Conservation (phyloP, 2,329 filamentous ascomycete species). For the Alternaria ethzedia region DNA sequence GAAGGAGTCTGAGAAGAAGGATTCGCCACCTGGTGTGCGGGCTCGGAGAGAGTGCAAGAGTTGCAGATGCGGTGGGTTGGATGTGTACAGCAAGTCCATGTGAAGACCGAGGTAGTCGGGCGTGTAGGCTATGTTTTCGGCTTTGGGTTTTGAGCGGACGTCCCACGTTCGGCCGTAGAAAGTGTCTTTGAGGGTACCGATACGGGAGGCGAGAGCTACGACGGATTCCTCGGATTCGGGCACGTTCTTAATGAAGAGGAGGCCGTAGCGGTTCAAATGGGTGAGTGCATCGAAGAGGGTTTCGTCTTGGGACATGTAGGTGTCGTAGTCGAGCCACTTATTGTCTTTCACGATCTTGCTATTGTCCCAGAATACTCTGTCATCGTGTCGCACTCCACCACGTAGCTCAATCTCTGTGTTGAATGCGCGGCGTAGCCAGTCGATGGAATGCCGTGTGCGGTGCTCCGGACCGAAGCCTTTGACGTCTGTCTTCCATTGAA, state of each 20-base stretch:
- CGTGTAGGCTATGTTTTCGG: constrained; percentile 92
- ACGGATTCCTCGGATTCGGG: constrained; percentile 72
- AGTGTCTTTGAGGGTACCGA: constrained; percentile 81
- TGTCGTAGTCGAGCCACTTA: constrained; percentile 69
- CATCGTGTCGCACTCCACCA: constrained; percentile 45
- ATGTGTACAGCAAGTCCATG: constrained; percentile 90
- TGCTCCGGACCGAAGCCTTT: constrained; percentile 52
- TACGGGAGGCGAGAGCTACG: constrained; percentile 69
- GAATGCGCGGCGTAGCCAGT: constrained; percentile 40
- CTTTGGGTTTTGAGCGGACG: constrained; percentile 78
- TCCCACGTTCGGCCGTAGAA: constrained; percentile 95
- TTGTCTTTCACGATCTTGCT: constrained; percentile 56
- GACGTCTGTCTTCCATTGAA: constrained; percentile 69
- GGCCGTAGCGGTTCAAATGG: constrained; percentile 69
- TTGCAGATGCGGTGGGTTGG: constrained; percentile 79
- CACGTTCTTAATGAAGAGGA: constrained; percentile 78
- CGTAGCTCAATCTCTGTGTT: constrained; percentile 40
- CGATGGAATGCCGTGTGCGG: constrained; percentile 48
- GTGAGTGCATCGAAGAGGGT: constrained; percentile 67
- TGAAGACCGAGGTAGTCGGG: constrained; percentile 82
- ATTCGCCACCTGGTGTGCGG: constrained; percentile 78
- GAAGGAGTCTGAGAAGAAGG: constrained; percentile 81
- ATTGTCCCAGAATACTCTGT: constrained; percentile 55
- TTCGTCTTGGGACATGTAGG: constrained; percentile 69
- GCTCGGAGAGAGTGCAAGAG: constrained; percentile 89